phyloP scores from a whole-genome alignment of 1,284 basidiomycete species.

The Moesziomyces antarcticus region DNA sequence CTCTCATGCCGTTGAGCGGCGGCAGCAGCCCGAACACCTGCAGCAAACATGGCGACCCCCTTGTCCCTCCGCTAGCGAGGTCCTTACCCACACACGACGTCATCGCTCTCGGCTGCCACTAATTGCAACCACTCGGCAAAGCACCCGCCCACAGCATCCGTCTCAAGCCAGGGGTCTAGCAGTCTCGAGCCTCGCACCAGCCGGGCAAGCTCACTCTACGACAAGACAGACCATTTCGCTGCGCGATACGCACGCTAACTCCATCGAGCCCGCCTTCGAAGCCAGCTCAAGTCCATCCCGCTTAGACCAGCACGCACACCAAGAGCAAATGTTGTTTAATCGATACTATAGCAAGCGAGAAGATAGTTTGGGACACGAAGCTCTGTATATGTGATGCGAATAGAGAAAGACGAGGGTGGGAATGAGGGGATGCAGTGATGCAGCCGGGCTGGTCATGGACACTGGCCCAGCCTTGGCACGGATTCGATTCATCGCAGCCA shows the following conservation, averaged over 20 bases:
- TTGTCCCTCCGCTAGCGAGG: too few relatives aligned
- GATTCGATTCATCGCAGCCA: neutral
- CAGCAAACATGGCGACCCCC: too few relatives aligned
- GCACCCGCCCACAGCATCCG: too few relatives aligned
- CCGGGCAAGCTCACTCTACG: too few relatives aligned
- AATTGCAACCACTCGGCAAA: too few relatives aligned
- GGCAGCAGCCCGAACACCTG: neutral
- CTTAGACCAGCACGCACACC: neutral
- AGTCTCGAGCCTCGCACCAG: too few relatives aligned
- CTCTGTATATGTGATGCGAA: slow-evolving; percentile 26
- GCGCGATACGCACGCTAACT: too few relatives aligned
- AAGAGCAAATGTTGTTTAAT: neutral
- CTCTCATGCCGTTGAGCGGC: too few relatives aligned
- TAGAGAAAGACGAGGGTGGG: slow-evolving; percentile 12
- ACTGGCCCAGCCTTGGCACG: neutral
- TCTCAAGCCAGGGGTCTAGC: too few relatives aligned
- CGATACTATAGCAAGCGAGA: slow-evolving; percentile 32
- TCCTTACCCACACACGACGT: neutral
- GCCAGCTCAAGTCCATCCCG: neutral
- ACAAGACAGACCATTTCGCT: too few relatives aligned
- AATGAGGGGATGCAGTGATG: slow-evolving; percentile 14
- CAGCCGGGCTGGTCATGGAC: neutral
- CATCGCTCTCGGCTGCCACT: neutral
- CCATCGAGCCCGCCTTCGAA: too few relatives aligned
- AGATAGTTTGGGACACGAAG: slow-evolving; percentile 3